Evolutionary conservation across 106 monocot species (phyloP).

Genomic region (Allium cepa): DNA sequence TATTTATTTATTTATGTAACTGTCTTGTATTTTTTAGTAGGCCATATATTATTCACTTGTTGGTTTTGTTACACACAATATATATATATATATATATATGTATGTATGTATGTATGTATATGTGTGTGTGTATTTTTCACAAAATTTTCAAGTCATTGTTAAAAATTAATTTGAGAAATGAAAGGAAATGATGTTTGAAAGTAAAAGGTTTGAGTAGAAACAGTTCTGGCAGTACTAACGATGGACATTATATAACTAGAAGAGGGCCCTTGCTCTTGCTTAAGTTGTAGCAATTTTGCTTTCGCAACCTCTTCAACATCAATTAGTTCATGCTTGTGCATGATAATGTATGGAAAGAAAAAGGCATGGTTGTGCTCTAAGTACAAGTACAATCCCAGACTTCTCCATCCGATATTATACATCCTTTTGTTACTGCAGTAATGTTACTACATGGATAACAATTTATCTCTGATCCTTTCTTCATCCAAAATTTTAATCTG

Average conservation of each 20-base stretch:
- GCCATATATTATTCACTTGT: too few species aligned
- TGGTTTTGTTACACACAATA: too few species aligned
- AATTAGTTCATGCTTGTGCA: constrained; percentile 23
- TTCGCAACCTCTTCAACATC: constrained; percentile 56
- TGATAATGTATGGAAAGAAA: constrained; percentile 35
- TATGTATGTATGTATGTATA: too few species aligned
- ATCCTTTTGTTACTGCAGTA: constrained; percentile 16
- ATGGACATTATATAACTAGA: constrained; percentile 8
- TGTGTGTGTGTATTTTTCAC: too few species aligned
- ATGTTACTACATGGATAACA: constrained; percentile 27
- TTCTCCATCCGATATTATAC: constrained; percentile 24
- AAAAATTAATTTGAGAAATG: background rate
- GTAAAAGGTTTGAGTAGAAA: constrained; percentile 48
- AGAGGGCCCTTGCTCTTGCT: constrained; percentile 42
- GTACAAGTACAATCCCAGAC: constrained; percentile 34
- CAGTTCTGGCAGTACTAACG: constrained; percentile 15
- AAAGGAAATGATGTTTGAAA: constrained; percentile 42
- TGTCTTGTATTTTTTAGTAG: too few species aligned
- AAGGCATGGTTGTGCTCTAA: constrained; percentile 46
- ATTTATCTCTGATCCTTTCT: constrained; percentile 30
- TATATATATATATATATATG: too few species aligned
- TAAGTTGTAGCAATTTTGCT: constrained; percentile 44
- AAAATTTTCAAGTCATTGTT: too few species aligned
- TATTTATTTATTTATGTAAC: too few species aligned
- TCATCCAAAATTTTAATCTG: background rate